Evolutionary conservation across 306 rosid species (phyloP).

Genomic region (Trifolium fragiferum): DNA sequence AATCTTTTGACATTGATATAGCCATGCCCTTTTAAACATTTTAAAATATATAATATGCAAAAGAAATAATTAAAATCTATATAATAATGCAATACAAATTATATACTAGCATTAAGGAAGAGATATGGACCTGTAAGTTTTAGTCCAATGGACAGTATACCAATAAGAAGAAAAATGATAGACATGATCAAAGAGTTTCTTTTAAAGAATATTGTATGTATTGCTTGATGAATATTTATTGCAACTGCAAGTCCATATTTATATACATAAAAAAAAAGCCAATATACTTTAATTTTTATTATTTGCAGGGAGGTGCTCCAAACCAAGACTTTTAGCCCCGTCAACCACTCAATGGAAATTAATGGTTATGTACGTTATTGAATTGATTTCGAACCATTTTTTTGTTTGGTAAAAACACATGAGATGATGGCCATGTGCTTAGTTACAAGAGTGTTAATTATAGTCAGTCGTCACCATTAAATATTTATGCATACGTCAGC

Average conservation of each 20-base stretch:
- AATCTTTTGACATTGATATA: not conserved
- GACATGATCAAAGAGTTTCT: not conserved
- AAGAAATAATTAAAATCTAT: no score
- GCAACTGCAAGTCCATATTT: conserved; percentile 16
- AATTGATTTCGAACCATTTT: no score
- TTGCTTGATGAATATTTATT: not conserved
- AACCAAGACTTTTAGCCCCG: conserved; percentile 27
- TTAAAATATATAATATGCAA: no score
- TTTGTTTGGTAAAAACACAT: not conserved
- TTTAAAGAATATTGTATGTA: not conserved
- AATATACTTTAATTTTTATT: not conserved
- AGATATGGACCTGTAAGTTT: not conserved
- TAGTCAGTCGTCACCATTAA: not conserved
- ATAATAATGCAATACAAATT: not conserved
- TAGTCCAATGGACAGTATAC: not conserved
- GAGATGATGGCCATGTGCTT: not conserved
- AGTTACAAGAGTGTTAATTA: not conserved
- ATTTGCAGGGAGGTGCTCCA: not conserved
- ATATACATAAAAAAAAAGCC: conserved; percentile 12
- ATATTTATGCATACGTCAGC: not conserved
- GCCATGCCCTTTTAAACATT: not conserved
- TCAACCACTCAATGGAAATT: conserved; percentile 24
- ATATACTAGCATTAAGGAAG: not conserved
- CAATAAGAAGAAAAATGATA: not conserved
- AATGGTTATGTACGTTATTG: not conserved